Evolutionary conservation across 257 asterid species (phyloP).

Genomic region (Verbascum thapsus): DNA sequence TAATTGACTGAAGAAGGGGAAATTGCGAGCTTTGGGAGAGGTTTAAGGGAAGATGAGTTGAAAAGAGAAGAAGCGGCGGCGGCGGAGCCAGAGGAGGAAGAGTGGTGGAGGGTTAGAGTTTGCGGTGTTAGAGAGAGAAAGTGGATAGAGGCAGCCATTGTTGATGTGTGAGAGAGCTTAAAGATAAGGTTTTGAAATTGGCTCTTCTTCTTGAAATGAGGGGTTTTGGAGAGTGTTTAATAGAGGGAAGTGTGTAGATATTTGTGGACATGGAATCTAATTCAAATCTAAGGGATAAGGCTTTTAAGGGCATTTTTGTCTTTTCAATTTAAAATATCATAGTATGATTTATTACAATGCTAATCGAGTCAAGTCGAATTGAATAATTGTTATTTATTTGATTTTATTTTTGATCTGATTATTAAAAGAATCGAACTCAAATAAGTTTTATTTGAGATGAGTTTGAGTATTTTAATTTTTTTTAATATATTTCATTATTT

Average conservation of each 20-base stretch:
- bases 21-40: conserved; percentile 35
- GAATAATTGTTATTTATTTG: too few species aligned
- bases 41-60: conserved; percentile 43
- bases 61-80: conserved; percentile 40
- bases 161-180: conserved; percentile 10
- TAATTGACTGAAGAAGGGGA: conserved; percentile 34
- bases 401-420: too few species aligned
- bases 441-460: too few species aligned
- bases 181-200: conserved; percentile 42
- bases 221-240: conserved; percentile 24
- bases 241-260: too few species aligned
- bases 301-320: conserved; percentile 22
- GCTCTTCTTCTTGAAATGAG: background rate
- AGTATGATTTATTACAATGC: too few species aligned
- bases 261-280: too few species aligned
- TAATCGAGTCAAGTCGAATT: too few species aligned
- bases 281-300: conserved; percentile 29
- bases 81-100: conserved; percentile 40
- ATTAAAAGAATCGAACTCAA: too few species aligned
- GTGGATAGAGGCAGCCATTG: conserved; percentile 71
- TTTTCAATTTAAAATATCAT: background rate
- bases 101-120: conserved; percentile 44
- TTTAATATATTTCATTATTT: too few species aligned
- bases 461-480: too few species aligned
- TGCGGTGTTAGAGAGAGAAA: conserved; percentile 62